phyloP scores from a whole-genome alignment of 768 basidiomycete genomes.

The Wakefieldia striispora region DNA sequence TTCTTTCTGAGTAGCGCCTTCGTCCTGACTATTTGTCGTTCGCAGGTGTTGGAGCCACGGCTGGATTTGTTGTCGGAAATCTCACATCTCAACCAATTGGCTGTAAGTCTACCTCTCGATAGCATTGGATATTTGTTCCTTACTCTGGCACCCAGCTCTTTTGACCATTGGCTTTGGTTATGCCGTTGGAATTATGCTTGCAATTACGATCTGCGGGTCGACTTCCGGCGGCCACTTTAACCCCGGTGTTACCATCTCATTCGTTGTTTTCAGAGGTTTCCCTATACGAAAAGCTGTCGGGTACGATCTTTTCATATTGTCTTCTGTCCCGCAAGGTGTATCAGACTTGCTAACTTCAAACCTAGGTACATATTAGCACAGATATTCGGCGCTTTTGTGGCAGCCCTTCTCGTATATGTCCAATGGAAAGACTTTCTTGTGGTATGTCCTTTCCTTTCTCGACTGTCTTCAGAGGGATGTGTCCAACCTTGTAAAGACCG shows the following conservation, averaged over 20 bases:
- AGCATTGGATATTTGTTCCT: not conserved
- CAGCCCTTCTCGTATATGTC: conserved; percentile 55
- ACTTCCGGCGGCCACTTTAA: conserved; percentile 67
- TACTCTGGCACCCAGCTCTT: conserved; percentile 38
- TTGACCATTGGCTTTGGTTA: conserved; percentile 59
- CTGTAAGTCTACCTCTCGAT: conserved; percentile 39
- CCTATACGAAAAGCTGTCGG: conserved; percentile 49
- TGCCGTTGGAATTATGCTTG: conserved; percentile 57
- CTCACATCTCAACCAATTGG: conserved; percentile 43
- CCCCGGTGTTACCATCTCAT: conserved; percentile 57
- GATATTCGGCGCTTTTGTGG: conserved; percentile 63
- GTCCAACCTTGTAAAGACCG: conserved; percentile 7
- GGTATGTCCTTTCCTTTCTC: conserved; percentile 43
- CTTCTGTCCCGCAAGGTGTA: not conserved
- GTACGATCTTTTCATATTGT: conserved; percentile 34
- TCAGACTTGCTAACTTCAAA: conserved; percentile 10
- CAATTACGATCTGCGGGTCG: conserved; percentile 47
- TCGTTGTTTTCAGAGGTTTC: conserved; percentile 53
- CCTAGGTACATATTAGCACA: conserved; percentile 67
- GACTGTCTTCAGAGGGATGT: conserved; percentile 32
- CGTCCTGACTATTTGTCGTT: not conserved
- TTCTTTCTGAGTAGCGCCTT: not conserved
- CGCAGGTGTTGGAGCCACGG: conserved; percentile 54
- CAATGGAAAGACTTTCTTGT: conserved; percentile 57
- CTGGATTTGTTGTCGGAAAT: conserved; percentile 48